A percentile compares a stretch with the other conserved stretches of the same genome.
Evolutionary conservation across 2,329 filamentous ascomycete species (phyloP).

Genomic region (Scopulariopsis brevicaulis): DNA sequence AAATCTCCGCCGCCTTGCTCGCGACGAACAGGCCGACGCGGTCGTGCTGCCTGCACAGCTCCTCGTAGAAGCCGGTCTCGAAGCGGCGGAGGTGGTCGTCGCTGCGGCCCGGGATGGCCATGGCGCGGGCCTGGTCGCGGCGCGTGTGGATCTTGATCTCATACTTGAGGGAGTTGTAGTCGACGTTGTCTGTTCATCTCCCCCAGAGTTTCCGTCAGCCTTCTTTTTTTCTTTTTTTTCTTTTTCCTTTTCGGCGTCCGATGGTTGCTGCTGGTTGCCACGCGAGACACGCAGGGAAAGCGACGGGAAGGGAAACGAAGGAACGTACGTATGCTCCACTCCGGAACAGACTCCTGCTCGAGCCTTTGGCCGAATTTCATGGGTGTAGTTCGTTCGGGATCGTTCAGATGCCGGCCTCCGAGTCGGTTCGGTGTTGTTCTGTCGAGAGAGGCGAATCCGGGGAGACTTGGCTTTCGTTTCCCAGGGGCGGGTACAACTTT

Average conservation of each 20-base stretch:
- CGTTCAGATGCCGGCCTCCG: not conserved
- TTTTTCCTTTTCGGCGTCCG: too few species aligned
- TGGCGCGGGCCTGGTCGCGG: slow-evolving; percentile 54
- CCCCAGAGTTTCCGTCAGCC: not conserved
- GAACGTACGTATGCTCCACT: slow-evolving; percentile 66
- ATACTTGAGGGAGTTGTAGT: slow-evolving; percentile 80
- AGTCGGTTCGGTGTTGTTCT: too few species aligned
- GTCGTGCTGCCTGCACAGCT: slow-evolving; percentile 65
- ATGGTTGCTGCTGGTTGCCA: not conserved
- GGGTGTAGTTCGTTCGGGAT: not conserved
- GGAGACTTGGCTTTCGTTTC: too few species aligned
- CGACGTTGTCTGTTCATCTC: slow-evolving; percentile 57
- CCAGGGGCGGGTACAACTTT: too few species aligned
- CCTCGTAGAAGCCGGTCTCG: slow-evolving; percentile 58
- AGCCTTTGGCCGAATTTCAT: slow-evolving; percentile 75
- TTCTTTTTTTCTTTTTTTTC: not conserved
- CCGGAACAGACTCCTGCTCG: slow-evolving; percentile 64
- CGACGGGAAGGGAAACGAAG: slow-evolving; percentile 3
- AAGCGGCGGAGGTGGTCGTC: slow-evolving; percentile 49
- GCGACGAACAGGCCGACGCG: slow-evolving; percentile 68
- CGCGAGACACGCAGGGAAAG: not conserved
- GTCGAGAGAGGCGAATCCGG: too few species aligned
- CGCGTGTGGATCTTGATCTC: slow-evolving; percentile 74
- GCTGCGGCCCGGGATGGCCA: slow-evolving; percentile 63
- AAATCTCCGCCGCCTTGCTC: slow-evolving; percentile 72